phyloP scores from a whole-genome alignment of 1,284 basidiomycete species.

The Tausonia pullulans region DNA sequence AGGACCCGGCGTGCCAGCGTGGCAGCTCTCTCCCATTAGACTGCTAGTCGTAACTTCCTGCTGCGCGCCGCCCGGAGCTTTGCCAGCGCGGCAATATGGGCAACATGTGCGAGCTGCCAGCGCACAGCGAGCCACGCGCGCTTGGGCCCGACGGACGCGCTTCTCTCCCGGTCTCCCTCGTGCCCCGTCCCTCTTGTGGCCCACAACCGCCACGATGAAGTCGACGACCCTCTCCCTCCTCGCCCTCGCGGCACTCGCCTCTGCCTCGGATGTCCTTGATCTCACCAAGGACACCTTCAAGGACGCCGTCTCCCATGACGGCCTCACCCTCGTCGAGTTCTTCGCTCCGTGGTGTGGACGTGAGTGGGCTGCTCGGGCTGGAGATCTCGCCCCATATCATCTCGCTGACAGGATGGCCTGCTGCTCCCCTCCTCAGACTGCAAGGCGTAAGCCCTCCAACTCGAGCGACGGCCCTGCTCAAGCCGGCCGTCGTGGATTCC shows the following conservation, averaged over 20 bases:
- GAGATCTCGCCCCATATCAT: no score
- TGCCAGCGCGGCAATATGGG: no score
- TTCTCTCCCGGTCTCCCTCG: no score
- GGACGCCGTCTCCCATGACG: slow-evolving; percentile 49
- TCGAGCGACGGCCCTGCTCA: not conserved
- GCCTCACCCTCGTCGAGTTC: slow-evolving; percentile 81
- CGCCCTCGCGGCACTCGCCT: slow-evolving; percentile 45
- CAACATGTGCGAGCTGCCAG: no score
- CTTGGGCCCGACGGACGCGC: no score
- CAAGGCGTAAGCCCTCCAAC: slow-evolving; percentile 44
- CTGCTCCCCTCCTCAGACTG: slow-evolving; percentile 51
- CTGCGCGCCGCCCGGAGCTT: no score
- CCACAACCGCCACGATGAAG: not conserved
- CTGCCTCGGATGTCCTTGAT: slow-evolving; percentile 59
- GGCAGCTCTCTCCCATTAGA: no score
- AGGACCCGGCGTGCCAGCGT: no score
- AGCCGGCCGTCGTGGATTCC: no score
- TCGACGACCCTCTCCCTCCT: slow-evolving; percentile 34
- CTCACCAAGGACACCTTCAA: slow-evolving; percentile 56
- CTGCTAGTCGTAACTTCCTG: no score
- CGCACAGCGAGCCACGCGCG: no score
- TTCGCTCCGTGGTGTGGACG: slow-evolving; percentile 69
- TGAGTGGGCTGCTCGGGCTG: not conserved
- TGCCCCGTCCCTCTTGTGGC: no score
- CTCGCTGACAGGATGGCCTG: slow-evolving; percentile 6